Conservation (phyloP, 192 early-diverging fungal species). For the Phycomyces blakesleeanus region DNA sequence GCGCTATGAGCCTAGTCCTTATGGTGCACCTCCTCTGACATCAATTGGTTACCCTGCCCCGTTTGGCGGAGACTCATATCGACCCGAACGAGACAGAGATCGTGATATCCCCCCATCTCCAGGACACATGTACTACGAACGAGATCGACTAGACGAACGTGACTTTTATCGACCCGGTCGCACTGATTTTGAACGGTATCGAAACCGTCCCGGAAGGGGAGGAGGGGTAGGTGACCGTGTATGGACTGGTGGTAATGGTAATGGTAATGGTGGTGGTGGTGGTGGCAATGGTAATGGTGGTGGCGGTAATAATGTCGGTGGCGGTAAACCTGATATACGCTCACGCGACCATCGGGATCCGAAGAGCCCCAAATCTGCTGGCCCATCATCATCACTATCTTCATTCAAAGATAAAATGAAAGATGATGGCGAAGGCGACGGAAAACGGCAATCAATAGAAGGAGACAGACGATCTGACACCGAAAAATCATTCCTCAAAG, state of each 20-base stretch:
- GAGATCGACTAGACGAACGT: constrained; percentile 32
- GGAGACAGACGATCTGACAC: background rate
- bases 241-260: background rate
- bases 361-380: background rate
- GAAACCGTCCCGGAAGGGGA: background rate
- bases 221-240: background rate
- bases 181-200: constrained; percentile 30
- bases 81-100: constrained; percentile 32
- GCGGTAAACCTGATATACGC: background rate
- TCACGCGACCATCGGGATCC: background rate
- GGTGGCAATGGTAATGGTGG: too few species aligned
- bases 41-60: constrained; percentile 14
- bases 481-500: background rate
- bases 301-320: too few species aligned
- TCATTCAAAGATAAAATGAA: background rate
- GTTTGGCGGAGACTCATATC: constrained; percentile 38
- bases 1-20: constrained; percentile 19
- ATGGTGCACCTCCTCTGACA: constrained; percentile 14
- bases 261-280: too few species aligned
- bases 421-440: constrained; percentile 1
- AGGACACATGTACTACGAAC: constrained; percentile 12
- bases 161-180: constrained; percentile 29
- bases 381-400: too few species aligned
- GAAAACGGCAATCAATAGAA: background rate
- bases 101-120: constrained; percentile 25